A percentile compares a stretch with the other conserved stretches of the same genome.
These are phyloP conservation scores for Penicillium roqueforti DNA, from an alignment of 495 filamentous ascomycete genomes.

Conservation along the genomic window DNA sequence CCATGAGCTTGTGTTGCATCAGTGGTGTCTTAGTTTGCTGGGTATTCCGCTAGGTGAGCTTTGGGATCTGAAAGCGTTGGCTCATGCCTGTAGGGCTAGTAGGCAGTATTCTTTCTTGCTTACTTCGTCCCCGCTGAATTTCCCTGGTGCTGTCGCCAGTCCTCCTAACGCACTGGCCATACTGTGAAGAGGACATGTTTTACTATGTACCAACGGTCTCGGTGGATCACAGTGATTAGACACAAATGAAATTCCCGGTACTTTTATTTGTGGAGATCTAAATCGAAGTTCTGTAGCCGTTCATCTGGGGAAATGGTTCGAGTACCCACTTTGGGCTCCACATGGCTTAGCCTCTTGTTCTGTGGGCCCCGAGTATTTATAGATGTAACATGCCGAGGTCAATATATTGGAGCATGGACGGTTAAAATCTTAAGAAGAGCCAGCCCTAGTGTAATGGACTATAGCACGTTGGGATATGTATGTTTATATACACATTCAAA, in stretches of 20 bases:
- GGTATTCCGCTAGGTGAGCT: slow-evolving; percentile 58
- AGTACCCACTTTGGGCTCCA: neutral
- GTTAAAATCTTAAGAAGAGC: neutral
- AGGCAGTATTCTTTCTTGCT: slow-evolving; percentile 42
- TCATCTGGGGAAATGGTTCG: neutral
- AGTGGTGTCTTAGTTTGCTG: slow-evolving; percentile 37
- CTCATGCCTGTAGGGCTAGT: slow-evolving; percentile 42
- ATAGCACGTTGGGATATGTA: neutral
- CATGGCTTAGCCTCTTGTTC: neutral
- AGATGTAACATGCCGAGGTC: neutral
- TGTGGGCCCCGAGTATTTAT: neutral
- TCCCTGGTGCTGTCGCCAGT: slow-evolving; percentile 40
- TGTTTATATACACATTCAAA: slow-evolving; percentile 6
- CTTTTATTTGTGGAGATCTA: neutral
- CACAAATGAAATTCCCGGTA: neutral
- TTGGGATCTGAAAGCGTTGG: slow-evolving; percentile 54
- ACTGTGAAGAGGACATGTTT: slow-evolving; percentile 19
- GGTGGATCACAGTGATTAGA: too few relatives aligned
- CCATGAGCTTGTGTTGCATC: slow-evolving; percentile 32
- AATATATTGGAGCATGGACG: neutral
- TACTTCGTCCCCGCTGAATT: slow-evolving; percentile 43
- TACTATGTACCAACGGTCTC: too few relatives aligned
- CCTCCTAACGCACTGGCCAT: slow-evolving; percentile 42
- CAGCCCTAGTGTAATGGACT: too few relatives aligned
- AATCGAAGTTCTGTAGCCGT: neutral